Evolutionary conservation across 2,329 filamentous ascomycete species (phyloP), one percentile per base, ranked within the genome.

Genomic region (Calcarisporium arbuscula): DNA sequence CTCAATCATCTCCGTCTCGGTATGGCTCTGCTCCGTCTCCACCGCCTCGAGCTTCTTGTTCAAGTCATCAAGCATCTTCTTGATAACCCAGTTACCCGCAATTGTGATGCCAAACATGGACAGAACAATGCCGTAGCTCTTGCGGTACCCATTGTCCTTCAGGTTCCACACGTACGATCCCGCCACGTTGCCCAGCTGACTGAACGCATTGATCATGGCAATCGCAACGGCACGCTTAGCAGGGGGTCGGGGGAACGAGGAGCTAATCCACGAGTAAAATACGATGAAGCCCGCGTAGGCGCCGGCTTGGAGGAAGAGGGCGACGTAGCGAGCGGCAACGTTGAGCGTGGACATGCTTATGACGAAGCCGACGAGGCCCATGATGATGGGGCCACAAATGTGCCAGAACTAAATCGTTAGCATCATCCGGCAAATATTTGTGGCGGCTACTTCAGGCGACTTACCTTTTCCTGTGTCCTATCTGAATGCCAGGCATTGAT

Each of bases 101-200:
- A 77, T 68, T 0, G 77, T 74, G 26, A 76, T 46, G 4, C 72
- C 74, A 47, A 80, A 81, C 77, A 81, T 81, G 48, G 73, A 64
- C 11, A 71, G 68, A 5, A 81, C 77, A 37, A 82, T 77, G 5
- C 74, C 77, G 46, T 81, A 81, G 41, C 74, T 79, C 59, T 74
- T 70, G 43, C 77, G 68, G 61, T 67, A 81, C 0, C 77, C 77
- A 41, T 80, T 69, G 0, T 67, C 74, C 17, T 64, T 58, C 32
- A 81, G 62, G 34, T 66, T 59, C 77, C 77, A 81, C 4, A 81
- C 76, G 46, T 81, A 81, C 0, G 68, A 73, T 3, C 77, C 77
- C 0, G 76, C 75, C 1, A 76, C 65, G 48, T 75, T 77, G 34
- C 72, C 72, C 4, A 77, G 60, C 57, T 74, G 73, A 26, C 64